Percentiles rank a stretch among this genome's conserved stretches.
Evolutionary conservation across 2,329 filamentous ascomycete species (phyloP).

Genomic region (Chaetothyriales sp.): DNA sequence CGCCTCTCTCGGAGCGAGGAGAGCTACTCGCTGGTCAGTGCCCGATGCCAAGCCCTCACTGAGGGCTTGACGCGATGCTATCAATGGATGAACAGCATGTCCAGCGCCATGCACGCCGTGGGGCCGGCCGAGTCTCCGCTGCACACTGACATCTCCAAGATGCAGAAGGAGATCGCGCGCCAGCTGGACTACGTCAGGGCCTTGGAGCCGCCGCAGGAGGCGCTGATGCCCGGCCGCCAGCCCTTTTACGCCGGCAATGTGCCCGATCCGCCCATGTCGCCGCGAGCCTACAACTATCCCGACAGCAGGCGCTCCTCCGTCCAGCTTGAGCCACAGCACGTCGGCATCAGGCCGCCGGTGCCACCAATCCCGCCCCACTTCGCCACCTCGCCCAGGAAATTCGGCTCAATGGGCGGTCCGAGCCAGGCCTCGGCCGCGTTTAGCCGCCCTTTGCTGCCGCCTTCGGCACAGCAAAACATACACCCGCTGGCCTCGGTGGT

Average conservation of each 20-base stretch:
- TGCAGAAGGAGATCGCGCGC: constrained; percentile 51
- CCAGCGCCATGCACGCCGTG: constrained; percentile 28
- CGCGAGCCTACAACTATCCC: constrained; percentile 73
- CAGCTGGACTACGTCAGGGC: constrained; percentile 46
- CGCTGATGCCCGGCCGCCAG: constrained; percentile 48
- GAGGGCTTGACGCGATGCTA: constrained; percentile 65
- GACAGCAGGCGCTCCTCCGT: constrained; percentile 63
- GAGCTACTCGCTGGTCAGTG: constrained; percentile 60
- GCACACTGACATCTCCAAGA: constrained; percentile 50
- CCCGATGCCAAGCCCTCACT: constrained; percentile 67
- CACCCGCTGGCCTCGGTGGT: constrained; percentile 45
- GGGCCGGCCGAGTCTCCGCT: constrained; percentile 63
- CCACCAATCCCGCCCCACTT: constrained; percentile 47
- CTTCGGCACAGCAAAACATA: constrained; percentile 44
- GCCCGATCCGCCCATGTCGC: constrained; percentile 69
- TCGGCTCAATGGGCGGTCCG: constrained; percentile 65
- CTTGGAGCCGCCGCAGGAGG: constrained; percentile 51
- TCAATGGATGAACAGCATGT: constrained; percentile 36
- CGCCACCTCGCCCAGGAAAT: constrained; percentile 63
- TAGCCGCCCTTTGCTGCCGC: constrained; percentile 53
- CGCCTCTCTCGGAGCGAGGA: constrained; percentile 75
- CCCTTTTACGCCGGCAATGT: constrained; percentile 47
- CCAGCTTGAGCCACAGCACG: constrained; percentile 38
- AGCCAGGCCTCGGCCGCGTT: constrained; percentile 57
- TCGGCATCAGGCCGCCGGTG: constrained; percentile 14